Percentiles rank a stretch among this genome's conserved stretches.
phyloP scores from a whole-genome alignment of 805 yeast species.

The Ogataea pignaliae region DNA sequence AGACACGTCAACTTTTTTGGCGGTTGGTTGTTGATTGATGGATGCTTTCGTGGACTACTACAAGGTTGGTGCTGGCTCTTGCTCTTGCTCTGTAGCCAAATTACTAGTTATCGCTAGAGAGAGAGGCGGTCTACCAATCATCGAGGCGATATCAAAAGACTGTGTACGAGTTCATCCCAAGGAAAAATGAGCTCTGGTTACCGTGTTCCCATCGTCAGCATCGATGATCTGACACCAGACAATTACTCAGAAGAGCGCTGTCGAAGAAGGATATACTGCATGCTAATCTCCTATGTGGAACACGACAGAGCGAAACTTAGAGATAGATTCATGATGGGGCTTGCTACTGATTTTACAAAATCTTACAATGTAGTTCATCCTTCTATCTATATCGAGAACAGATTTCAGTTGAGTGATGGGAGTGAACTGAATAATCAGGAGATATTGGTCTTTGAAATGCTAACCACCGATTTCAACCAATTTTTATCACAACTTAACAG shows the following conservation, averaged over 20 bases:
- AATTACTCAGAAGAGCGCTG: conserved; percentile 2
- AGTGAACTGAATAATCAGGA: conserved; percentile 1
- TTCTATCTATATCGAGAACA: neutral
- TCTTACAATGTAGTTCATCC: conserved; percentile 3
- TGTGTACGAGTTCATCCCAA: no score
- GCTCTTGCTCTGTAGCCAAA: neutral
- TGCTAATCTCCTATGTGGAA: conserved; percentile 12
- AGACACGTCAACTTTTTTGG: no score
- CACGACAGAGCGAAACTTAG: conserved; percentile 1
- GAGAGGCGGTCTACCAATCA: no score
- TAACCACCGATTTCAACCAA: conserved; percentile 3
- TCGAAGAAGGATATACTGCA: conserved; percentile 11
- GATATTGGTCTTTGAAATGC: conserved; percentile 13
- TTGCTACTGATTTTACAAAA: conserved; percentile 22
- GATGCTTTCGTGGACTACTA: no score
- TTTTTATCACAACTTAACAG: conserved; percentile 1
- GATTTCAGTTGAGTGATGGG: conserved; percentile 7
- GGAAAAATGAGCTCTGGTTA: neutral
- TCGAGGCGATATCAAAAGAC: neutral
- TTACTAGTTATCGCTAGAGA: no score
- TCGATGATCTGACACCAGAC: conserved; percentile 7
- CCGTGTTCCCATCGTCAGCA: neutral
- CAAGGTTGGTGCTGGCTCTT: no score
- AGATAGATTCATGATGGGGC: conserved; percentile 3
- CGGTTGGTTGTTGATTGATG: no score